These are phyloP conservation scores for Epichloe hybrida DNA, from an alignment of 2,329 filamentous ascomycete species.

Conservation along the genomic window DNA sequence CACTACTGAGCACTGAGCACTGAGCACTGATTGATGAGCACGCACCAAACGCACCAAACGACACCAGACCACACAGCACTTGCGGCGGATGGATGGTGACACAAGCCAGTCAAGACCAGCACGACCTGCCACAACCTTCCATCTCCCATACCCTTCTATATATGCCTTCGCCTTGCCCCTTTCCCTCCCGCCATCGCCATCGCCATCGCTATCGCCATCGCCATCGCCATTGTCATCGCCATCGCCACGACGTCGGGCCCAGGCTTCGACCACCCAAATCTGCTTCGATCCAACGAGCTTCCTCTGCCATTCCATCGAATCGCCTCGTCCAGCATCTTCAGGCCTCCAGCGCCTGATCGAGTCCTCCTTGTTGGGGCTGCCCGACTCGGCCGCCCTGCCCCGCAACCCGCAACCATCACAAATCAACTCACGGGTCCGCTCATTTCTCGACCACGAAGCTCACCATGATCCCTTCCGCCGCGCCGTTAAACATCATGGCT, in stretches of 20 bases:
- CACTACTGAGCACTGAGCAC: neutral
- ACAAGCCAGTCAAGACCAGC: neutral
- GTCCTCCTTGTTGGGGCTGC: neutral
- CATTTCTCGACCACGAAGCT: neutral
- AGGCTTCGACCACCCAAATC: neutral
- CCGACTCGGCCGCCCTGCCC: constrained; percentile 2
- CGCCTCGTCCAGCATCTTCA: neutral
- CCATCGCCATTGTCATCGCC: neutral
- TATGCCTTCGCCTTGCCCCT: too few species aligned
- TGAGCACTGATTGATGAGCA: neutral
- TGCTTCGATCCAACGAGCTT: neutral
- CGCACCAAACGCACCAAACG: neutral
- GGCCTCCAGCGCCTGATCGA: neutral
- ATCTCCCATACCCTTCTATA: too few species aligned
- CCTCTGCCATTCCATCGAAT: neutral
- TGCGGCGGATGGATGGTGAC: too few species aligned
- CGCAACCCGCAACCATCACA: neutral
- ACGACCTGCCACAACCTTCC: neutral
- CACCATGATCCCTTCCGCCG: constrained; percentile 8
- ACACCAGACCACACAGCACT: neutral
- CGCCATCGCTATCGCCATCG: neutral
- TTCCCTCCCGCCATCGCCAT: neutral
- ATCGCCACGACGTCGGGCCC: neutral
- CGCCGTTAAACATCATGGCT: constrained; percentile 9
- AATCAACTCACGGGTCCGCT: neutral